A percentile compares a stretch with the other conserved stretches of the same genome.
These are phyloP conservation scores for Xylaria flabelliformis DNA, from an alignment of 495 filamentous ascomycete genomes.

Conservation along the genomic window DNA sequence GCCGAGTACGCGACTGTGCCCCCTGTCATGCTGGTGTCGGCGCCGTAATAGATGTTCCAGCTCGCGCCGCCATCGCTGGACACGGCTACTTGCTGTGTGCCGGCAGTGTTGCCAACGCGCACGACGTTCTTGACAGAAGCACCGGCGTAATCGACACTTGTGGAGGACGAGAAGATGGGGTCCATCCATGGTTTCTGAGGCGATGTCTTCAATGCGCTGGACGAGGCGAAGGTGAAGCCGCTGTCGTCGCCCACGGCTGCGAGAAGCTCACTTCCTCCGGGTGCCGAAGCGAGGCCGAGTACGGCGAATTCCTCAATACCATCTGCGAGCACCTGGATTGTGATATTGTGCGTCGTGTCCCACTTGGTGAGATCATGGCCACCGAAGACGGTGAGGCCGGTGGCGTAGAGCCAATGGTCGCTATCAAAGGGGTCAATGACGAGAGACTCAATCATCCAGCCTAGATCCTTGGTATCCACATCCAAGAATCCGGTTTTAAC, in stretches of 20 bases:
- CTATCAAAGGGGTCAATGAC: conserved; percentile 66
- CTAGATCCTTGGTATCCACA: conserved; percentile 56
- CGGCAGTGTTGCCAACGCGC: conserved; percentile 58
- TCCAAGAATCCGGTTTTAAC: conserved; percentile 54
- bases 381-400: conserved; percentile 63
- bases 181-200: conserved; percentile 57
- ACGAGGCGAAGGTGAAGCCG: conserved; percentile 57
- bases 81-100: conserved; percentile 49
- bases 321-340: conserved; percentile 58
- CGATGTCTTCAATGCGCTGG: conserved; percentile 52
- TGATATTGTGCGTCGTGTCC: conserved; percentile 50
- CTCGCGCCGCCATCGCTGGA: conserved; percentile 51
- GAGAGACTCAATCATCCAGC: conserved; percentile 69
- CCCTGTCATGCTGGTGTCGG: conserved; percentile 47
- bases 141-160: conserved; percentile 64
- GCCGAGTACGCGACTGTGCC: conserved; percentile 61
- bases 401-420: conserved; percentile 66
- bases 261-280: conserved; percentile 60
- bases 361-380: conserved; percentile 57
- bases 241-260: conserved; percentile 65
- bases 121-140: conserved; percentile 59
- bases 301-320: conserved; percentile 67
- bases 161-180: conserved; percentile 57
- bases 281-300: conserved; percentile 56
- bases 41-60: conserved; percentile 56